Conservation (phyloP, 1,284 basidiomycete genomes). For the Cryptococcus hybrid region DNA sequence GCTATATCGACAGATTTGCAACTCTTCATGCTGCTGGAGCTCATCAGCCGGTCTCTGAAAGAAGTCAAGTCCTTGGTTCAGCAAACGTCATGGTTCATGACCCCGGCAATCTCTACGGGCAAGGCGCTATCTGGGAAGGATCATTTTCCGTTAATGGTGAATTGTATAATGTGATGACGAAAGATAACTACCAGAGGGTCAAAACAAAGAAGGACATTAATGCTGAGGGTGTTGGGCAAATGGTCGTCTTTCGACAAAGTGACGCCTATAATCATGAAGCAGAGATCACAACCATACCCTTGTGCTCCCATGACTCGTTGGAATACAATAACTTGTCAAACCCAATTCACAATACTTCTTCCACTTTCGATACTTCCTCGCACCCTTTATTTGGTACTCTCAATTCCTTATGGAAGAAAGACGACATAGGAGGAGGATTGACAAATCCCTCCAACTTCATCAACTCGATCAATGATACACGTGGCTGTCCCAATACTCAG, state of each 20-base stretch:
- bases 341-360: slow-evolving; percentile 10
- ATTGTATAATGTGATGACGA: slow-evolving; percentile 69
- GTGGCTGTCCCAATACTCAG: slow-evolving; percentile 71
- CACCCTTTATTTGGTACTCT: slow-evolving; percentile 1
- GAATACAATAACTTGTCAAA: slow-evolving; percentile 63
- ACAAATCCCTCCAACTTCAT: slow-evolving; percentile 58
- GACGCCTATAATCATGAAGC: slow-evolving; percentile 56
- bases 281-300: slow-evolving; percentile 31
- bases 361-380: neutral
- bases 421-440: slow-evolving; percentile 34
- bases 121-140: slow-evolving; percentile 67
- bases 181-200: slow-evolving; percentile 64
- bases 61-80: slow-evolving; percentile 58
- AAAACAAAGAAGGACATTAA: slow-evolving; percentile 56
- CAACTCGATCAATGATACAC: slow-evolving; percentile 62
- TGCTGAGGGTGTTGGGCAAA: slow-evolving; percentile 65
- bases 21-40: slow-evolving; percentile 28
- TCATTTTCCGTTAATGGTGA: slow-evolving; percentile 69
- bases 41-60: slow-evolving; percentile 15
- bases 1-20: slow-evolving; percentile 50
- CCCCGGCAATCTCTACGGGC: slow-evolving; percentile 58
- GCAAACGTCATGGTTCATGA: slow-evolving; percentile 69
- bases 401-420: slow-evolving; percentile 12
- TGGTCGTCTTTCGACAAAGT: slow-evolving; percentile 62
- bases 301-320: slow-evolving; percentile 68